Evolutionary conservation across 257 asterid genomes (phyloP), one percentile per base, ranked within the genome.

Genomic region (Leonotis leonurus): DNA sequence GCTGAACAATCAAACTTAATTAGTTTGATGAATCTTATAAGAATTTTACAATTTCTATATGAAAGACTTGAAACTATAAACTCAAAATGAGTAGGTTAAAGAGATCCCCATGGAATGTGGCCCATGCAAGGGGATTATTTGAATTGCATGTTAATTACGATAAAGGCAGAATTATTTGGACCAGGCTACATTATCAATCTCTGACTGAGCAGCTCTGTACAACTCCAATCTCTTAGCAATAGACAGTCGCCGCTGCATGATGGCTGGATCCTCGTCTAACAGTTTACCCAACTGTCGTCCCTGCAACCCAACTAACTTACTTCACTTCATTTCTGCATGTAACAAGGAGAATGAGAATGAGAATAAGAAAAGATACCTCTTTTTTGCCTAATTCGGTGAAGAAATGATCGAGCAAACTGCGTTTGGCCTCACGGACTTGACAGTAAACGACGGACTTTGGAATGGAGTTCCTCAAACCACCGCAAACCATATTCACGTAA

Each of bases 361-460:
- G 32, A 20, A 43, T 64, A 5, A 8, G 9, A 6, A 2, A 27
- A 6, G 5, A 33, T 33, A 85, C 95, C 94, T 87, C 95, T 60
- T 76, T 82, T 61, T 77, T 83, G 40, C 95, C 95, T 43, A 87
- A 61, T 5, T 85, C 94, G 1, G 85, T 35, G 33, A 78, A 87
- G 82, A 84, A 87, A 67, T 82, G 77, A 68, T 85, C 94, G 0
- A 87, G 86, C 56, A 87, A 70, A 71, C 90, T 78, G 64, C 90
- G 90, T 39, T 87, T 87, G 26, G 95, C 83, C 78, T 87, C 90
- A 1, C 94, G 88, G 55, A 87, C 95, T 85, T 87, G 95, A 65
- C 94, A 81, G 60, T 82, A 77, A 33, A 87, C 94, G 1, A 85
- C 62, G 3, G 94, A 82, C 76, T 87, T 87, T 1, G 95, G 95